These are phyloP conservation scores for Globisporangium cylindrosporum DNA, from an alignment of 352 stramenopile species.

Conservation along the genomic window DNA sequence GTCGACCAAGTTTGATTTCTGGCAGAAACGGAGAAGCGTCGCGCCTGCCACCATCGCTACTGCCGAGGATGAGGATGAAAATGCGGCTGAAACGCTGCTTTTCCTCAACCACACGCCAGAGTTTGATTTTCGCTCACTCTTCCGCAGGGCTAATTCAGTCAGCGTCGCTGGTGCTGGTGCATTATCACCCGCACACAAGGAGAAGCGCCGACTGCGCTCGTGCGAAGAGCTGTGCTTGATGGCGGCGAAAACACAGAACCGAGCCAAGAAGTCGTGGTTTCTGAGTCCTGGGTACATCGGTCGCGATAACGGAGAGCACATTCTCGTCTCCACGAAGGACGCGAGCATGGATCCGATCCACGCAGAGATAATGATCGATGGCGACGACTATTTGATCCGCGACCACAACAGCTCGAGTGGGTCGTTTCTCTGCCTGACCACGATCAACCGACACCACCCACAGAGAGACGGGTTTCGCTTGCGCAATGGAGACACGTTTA, in stretches of 20 bases:
- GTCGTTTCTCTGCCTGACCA: constrained; percentile 73
- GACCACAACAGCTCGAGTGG: constrained; percentile 46
- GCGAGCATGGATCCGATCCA: constrained; percentile 62
- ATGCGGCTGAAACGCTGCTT: constrained; percentile 17
- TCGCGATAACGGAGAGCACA: constrained; percentile 48
- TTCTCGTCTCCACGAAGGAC: constrained; percentile 51
- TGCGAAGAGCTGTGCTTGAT: constrained; percentile 64
- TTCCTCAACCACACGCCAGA: constrained; percentile 31
- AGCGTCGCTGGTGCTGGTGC: neutral
- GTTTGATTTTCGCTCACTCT: constrained; percentile 31
- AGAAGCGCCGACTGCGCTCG: constrained; percentile 32
- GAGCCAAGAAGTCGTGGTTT: constrained; percentile 59
- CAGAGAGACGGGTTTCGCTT: constrained; percentile 71
- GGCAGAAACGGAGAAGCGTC: constrained; percentile 21
- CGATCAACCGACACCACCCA: constrained; percentile 57
- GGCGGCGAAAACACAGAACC: constrained; percentile 26
- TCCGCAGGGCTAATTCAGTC: constrained; percentile 20
- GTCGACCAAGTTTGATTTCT: constrained; percentile 17
- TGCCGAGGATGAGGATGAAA: constrained; percentile 14
- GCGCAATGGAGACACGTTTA: constrained; percentile 44
- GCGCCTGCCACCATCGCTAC: constrained; percentile 5
- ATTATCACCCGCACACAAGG: neutral
- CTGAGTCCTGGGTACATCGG: constrained; percentile 57
- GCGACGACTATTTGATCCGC: constrained; percentile 61
- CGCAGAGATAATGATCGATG: constrained; percentile 50